These are phyloP conservation scores for Austroboletus eburneus DNA, from an alignment of 768 basidiomycete genomes.

Conservation along the genomic window DNA sequence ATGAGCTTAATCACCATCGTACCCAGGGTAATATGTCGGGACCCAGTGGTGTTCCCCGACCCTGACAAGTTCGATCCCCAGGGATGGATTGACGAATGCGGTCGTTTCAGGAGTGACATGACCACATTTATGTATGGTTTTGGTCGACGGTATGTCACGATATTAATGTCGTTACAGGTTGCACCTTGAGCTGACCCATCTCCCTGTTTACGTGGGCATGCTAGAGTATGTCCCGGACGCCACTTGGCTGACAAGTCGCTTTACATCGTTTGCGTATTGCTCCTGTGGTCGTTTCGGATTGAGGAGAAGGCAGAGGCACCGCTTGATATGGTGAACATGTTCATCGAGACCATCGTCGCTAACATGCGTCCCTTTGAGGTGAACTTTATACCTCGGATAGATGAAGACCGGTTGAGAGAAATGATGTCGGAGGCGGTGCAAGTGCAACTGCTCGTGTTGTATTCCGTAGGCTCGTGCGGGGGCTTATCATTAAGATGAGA, in stretches of 20 bases:
- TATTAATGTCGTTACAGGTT: constrained; percentile 2
- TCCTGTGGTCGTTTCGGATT: constrained; percentile 63
- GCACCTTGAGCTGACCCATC: not conserved
- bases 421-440: not conserved
- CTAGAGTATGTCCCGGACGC: constrained; percentile 57
- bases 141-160: constrained; percentile 32
- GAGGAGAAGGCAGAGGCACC: constrained; percentile 42
- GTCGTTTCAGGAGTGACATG: constrained; percentile 41
- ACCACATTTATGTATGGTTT: constrained; percentile 48
- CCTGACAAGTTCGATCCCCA: constrained; percentile 52
- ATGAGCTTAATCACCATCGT: not conserved
- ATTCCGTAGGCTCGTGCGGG: too few species aligned
- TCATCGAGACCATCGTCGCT: constrained; percentile 52
- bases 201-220: too few species aligned
- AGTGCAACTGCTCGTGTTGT: too few species aligned
- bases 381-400: constrained; percentile 46
- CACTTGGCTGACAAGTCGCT: constrained; percentile 50
- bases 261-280: constrained; percentile 54
- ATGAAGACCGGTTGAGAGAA: not conserved
- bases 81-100: constrained; percentile 45
- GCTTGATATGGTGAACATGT: constrained; percentile 52
- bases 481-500: too few species aligned
- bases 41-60: constrained; percentile 19
- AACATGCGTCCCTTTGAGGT: constrained; percentile 58
- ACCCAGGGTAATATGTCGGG: constrained; percentile 21